Evolutionary conservation across 352 stramenopile genomes (phyloP).

Genomic region (Pythium phragmitis): DNA sequence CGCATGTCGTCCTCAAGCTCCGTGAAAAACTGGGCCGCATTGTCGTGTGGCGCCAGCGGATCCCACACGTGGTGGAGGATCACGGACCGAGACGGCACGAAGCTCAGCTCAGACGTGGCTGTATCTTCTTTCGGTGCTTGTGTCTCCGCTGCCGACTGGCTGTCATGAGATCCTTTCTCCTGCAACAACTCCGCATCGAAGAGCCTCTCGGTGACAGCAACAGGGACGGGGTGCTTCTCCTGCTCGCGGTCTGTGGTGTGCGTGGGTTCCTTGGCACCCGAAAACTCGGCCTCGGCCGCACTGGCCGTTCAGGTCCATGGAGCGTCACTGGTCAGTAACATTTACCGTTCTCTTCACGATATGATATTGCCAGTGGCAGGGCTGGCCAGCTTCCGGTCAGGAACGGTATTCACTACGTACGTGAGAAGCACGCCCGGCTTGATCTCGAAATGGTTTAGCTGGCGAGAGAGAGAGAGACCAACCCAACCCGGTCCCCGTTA

Average conservation of each 20-base stretch:
- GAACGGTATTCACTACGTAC: slow-evolving; percentile 35
- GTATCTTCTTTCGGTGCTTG: slow-evolving; percentile 1
- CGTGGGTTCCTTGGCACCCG: background rate
- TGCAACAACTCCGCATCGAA: slow-evolving; percentile 5
- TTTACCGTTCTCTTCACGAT: slow-evolving; percentile 1
- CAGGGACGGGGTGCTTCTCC: background rate
- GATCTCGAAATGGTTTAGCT: slow-evolving; percentile 83
- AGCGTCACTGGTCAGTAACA: background rate
- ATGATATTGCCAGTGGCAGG: background rate
- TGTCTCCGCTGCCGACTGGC: background rate
- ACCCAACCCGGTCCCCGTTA: background rate
- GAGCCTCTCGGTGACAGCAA: background rate
- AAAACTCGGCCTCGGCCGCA: slow-evolving; percentile 18
- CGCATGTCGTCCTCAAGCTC: slow-evolving; percentile 84
- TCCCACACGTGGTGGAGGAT: slow-evolving; percentile 67
- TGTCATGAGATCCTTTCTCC: background rate
- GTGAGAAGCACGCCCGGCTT: slow-evolving; percentile 83
- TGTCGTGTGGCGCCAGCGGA: slow-evolving; percentile 44
- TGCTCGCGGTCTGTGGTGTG: background rate
- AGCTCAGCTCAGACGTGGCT: slow-evolving; percentile 9
- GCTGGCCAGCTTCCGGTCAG: background rate
- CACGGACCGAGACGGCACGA: slow-evolving; percentile 55
- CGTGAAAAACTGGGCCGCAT: slow-evolving; percentile 52
- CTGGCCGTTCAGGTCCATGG: slow-evolving; percentile 2
- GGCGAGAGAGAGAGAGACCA: background rate